Percentiles rank a stretch among this genome's conserved stretches.
Conservation (phyloP, 352 stramenopile genomes). For the Globisporangium recalcitrans region DNA sequence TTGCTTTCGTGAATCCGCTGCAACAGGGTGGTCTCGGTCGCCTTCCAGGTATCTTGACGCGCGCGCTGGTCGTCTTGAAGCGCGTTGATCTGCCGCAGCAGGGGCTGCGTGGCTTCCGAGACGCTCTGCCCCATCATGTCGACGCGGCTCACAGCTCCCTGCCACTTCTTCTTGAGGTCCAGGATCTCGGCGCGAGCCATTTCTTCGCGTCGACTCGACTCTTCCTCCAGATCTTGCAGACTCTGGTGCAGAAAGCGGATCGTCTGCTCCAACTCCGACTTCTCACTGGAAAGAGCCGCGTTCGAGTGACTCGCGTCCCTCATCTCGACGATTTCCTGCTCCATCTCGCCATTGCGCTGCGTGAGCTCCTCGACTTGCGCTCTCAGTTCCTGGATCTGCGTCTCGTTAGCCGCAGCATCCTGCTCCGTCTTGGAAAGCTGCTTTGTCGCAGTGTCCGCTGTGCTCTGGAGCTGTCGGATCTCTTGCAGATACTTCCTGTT, state of each 20-base stretch:
- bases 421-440: conserved; percentile 34
- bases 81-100: conserved; percentile 64
- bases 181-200: conserved; percentile 45
- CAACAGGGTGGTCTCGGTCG: conserved; percentile 37
- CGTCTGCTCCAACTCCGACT: conserved; percentile 51
- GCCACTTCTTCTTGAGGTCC: conserved; percentile 75
- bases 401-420: conserved; percentile 14
- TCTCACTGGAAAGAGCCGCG: conserved; percentile 43
- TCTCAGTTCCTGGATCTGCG: conserved; percentile 23
- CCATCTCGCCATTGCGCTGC: conserved; percentile 28
- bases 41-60: conserved; percentile 53
- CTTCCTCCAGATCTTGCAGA: conserved; percentile 45
- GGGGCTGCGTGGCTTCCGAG: conserved; percentile 67
- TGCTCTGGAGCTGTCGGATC: conserved; percentile 24
- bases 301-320: conserved; percentile 44
- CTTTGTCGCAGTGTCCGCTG: conserved; percentile 18
- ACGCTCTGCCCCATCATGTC: conserved; percentile 64
- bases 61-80: conserved; percentile 63
- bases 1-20: conserved; percentile 36
- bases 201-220: conserved; percentile 54
- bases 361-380: conserved; percentile 26
- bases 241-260: conserved; percentile 59
- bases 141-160: conserved; percentile 61
- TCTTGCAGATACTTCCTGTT: conserved; percentile 38
- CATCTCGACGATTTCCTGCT: conserved; percentile 32